Evolutionary conservation across 805 yeast species (phyloP).

Genomic region (Candida dajiaensis): DNA sequence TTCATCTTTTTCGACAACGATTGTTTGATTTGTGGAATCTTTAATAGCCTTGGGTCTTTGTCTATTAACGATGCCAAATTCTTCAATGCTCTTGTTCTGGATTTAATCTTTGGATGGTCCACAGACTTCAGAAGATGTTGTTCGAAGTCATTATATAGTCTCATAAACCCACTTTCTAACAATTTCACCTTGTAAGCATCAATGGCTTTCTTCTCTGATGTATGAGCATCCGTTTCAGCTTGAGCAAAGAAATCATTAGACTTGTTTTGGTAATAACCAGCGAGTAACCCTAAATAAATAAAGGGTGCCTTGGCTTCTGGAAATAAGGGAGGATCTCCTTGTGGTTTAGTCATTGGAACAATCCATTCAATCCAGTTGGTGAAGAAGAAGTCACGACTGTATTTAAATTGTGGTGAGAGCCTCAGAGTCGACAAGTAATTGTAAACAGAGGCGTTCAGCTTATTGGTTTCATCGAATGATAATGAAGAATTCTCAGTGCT

Average conservation of each 20-base stretch:
- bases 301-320: not conserved
- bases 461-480: not conserved
- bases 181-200: conserved; percentile 3
- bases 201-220: not conserved
- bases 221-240: not conserved
- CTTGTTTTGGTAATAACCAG: conserved; percentile 4
- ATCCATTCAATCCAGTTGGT: conserved; percentile 16
- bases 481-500: conserved; percentile 10
- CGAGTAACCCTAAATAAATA: not conserved
- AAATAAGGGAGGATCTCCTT: not conserved
- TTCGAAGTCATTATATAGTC: conserved; percentile 47
- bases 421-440: conserved; percentile 1
- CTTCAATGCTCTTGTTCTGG: conserved; percentile 61
- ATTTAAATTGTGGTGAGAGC: not conserved
- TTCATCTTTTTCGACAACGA: conserved; percentile 46
- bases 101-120: conserved; percentile 42
- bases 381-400: conserved; percentile 10
- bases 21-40: conserved; percentile 42
- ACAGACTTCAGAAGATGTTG: conserved; percentile 42
- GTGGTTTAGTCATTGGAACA: not conserved
- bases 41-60: conserved; percentile 45
- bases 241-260: not conserved
- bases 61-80: conserved; percentile 50
- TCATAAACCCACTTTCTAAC: conserved; percentile 13
- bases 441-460: conserved; percentile 2